Evolutionary conservation across 2,329 filamentous ascomycete species (phyloP), one percentile per base, ranked within the genome.

Genomic region (Colletotrichum truncatum): DNA sequence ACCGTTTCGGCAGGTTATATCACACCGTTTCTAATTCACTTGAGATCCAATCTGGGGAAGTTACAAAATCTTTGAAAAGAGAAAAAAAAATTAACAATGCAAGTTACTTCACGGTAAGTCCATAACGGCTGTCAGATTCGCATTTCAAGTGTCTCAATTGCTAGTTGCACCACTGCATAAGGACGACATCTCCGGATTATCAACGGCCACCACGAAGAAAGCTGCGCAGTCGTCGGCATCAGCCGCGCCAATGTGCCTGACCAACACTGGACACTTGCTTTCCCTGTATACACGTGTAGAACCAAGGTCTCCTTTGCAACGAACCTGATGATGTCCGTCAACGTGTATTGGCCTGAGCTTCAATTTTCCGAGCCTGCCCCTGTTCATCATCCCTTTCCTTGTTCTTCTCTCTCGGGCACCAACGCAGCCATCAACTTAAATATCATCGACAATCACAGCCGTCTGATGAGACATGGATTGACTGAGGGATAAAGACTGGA

Each of bases 371-470:
- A 64, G 9, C 32, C n/a, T 18, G 54, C 30, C 25, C 21, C 18
- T n/a, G n/a, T n/a, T n/a, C 12, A n/a, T 34, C 39, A 25, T n/a
- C n/a, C 23, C 5, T 25, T 26, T 23, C 28, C 28, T 11, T n/a
- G 10, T 11, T 3, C 18, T 36, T 36, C 38, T 26, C 21, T n/a
- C 56, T 56, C 63, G 36, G 63, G 63, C 57, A 63, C 63, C 63
- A 66, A 55, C 43, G 57, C 63, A 38, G 32, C 49, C 25, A 25
- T 36, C 57, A 43, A 55, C 41, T 62, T 23, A 54, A 54, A 43
- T 12, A 45, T 38, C 51, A 28, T 18, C 26, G 56, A 65, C 48
- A 56, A 48, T 32, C 28, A 52, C 63, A 57, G 51, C 63, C 41
- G 23, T 28, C 58, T 39, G 61, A 64, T 46, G 36, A 64, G 41